Conservation (phyloP, 2,329 filamentous ascomycete genomes). For the Diaporthe destruens region DNA sequence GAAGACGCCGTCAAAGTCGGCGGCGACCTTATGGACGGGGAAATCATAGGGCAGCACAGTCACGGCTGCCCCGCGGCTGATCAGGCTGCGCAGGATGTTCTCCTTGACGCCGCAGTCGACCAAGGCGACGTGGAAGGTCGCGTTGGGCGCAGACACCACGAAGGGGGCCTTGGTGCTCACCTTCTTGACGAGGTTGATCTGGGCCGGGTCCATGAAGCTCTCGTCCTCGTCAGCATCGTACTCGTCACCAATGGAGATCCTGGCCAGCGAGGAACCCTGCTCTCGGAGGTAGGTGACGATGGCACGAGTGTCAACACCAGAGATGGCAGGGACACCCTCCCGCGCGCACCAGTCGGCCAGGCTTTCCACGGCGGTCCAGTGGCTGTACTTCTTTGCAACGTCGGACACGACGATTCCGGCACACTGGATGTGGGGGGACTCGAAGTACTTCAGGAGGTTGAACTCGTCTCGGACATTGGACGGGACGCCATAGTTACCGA, state of each 20-base stretch:
- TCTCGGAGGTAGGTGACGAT: conserved; percentile 97
- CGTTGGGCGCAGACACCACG: conserved; percentile 87
- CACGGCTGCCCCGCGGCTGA: conserved; percentile 89
- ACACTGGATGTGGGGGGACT: conserved; percentile 97
- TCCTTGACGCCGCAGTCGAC: conserved; percentile 99
- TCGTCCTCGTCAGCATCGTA: conserved; percentile 99
- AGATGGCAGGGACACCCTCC: conserved; percentile 95
- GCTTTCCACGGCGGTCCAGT: conserved; percentile 98
- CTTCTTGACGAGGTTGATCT: conserved; percentile 95
- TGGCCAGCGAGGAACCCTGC: conserved; percentile 94
- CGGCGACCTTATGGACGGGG: conserved; percentile 96
- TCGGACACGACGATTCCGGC: conserved; percentile 96
- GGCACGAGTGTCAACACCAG: conserved; percentile 94
- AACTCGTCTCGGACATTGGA: conserved; percentile 86
- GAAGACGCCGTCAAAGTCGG: conserved; percentile 98
- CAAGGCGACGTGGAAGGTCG: conserved; percentile 90
- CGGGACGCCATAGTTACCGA: conserved; percentile 98
- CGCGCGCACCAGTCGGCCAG: conserved; percentile 94
- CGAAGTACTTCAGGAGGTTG: conserved; percentile 96
- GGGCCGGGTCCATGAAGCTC: conserved; percentile 92
- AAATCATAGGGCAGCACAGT: conserved; percentile 98
- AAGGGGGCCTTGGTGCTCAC: conserved; percentile 99
- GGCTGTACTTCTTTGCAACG: conserved; percentile 92
- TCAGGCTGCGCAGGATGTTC: conserved; percentile 96
- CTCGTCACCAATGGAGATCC: conserved; percentile 95